Evolutionary conservation across 345 rosid species (phyloP), one percentile per base, ranked within the genome.

Genomic region (Aquilaria sinensis): DNA sequence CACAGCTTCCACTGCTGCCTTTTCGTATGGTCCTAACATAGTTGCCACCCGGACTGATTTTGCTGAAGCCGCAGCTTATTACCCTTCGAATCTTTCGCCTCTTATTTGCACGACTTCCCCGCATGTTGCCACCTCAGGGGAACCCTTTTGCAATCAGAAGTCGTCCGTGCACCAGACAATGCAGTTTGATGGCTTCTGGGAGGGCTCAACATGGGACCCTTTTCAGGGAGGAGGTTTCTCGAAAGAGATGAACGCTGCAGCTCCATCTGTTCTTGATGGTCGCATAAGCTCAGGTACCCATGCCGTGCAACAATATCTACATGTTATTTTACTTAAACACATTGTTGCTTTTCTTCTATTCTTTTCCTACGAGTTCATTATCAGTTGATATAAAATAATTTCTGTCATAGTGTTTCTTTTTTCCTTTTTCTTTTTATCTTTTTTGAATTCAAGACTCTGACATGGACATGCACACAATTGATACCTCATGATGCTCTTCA

Each of bases 231-330:
- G 60, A 48, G 34, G 45, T 69, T 72, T 72, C 54, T 15, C 74
- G 0, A 61, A 73, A 31, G 79, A 77, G 57, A 63, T 67, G n/a
- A 61, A 64, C 41, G 33, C 31, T 23, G 56, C 66, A 54, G 59
- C 59, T 55, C n/a, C 70, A 14, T 29, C 75, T 32, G 10, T 53
- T 77, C 68, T 37, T 63, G 8, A 31, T 51, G 77, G 67, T 68
- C 73, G 53, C 57, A 52, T 60, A 48, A 66, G 77, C 74, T 65
- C 53, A 72, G 90, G 90, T 84, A 66, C 53, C 29, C 68, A 16
- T 58, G 43, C 43, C 8, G 5, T 37, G 43, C 43, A 37, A 3
- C 43, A 37, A 37, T 37, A 4, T 37, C 8, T 37, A 5, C 8
- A 37, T 37, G 43, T 9, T 37, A 37, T 37, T 37, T 37, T 37